These are phyloP conservation scores for Thyridium curvatum DNA, from an alignment of 2,329 filamentous ascomycete species.

Conservation along the genomic window DNA sequence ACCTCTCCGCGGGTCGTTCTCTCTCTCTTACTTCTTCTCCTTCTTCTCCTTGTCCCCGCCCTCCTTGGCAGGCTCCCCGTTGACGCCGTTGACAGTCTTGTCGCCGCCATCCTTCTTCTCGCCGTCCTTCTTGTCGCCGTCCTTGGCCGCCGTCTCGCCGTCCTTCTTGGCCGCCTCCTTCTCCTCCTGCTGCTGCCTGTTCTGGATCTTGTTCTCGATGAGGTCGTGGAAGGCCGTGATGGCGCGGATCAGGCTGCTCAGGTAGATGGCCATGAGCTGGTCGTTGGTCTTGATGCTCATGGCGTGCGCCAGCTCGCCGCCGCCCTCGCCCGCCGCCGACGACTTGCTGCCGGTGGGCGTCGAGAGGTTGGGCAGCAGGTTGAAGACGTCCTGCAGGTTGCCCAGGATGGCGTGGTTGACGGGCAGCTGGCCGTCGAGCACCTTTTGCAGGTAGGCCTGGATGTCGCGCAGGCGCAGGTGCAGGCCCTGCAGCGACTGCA, in stretches of 20 bases:
- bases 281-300: constrained; percentile 99
- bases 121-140: constrained; percentile 49
- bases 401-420: constrained; percentile 97
- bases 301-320: constrained; percentile 84
- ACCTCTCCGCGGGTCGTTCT: constrained; percentile 34
- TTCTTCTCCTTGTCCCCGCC: constrained; percentile 37
- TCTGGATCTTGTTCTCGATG: constrained; percentile 99
- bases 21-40: constrained; percentile 39
- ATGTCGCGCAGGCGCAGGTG: constrained; percentile 94
- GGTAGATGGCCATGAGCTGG: constrained; percentile 92
- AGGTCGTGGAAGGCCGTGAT: constrained; percentile 99
- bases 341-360: constrained; percentile 64
- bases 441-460: constrained; percentile 90
- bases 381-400: constrained; percentile 99
- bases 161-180: constrained; percentile 80
- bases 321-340: constrained; percentile 47
- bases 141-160: constrained; percentile 53
- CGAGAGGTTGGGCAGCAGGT: constrained; percentile 90
- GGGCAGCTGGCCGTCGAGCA: constrained; percentile 84
- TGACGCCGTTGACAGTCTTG: constrained; percentile 30
- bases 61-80: constrained; percentile 43
- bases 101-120: constrained; percentile 48
- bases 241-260: constrained; percentile 91
- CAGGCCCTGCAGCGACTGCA: constrained; percentile 93
- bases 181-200: constrained; percentile 93